Percentiles rank a stretch among this genome's conserved stretches.
Evolutionary conservation across 495 filamentous ascomycete genomes (phyloP).

Genomic region (Penicillium arizonense): DNA sequence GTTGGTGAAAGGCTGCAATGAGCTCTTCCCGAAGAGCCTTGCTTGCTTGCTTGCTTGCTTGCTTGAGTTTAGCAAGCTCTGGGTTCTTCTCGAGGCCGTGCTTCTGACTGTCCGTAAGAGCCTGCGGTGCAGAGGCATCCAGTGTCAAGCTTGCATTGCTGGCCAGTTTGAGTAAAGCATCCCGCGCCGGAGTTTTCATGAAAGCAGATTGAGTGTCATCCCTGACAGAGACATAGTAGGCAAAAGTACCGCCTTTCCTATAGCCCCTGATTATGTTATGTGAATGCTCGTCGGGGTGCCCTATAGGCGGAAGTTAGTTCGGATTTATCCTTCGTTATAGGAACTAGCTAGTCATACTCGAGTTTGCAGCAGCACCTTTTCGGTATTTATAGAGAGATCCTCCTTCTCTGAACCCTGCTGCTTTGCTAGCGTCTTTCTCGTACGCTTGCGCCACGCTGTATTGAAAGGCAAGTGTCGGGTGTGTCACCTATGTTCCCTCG

Average conservation of each 20-base stretch:
- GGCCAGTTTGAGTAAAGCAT: slow-evolving; percentile 18
- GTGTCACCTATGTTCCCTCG: slow-evolving; percentile 6
- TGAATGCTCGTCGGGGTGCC: slow-evolving; percentile 22
- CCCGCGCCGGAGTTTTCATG: slow-evolving; percentile 21
- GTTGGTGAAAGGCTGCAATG: slow-evolving; percentile 9
- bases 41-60: slow-evolving; percentile 7
- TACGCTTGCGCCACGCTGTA: slow-evolving; percentile 11
- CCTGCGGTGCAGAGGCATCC: slow-evolving; percentile 18
- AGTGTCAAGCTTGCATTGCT: slow-evolving; percentile 12
- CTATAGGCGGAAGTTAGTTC: slow-evolving; percentile 14
- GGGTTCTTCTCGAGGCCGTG: slow-evolving; percentile 9
- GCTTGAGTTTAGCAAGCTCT: slow-evolving; percentile 1
- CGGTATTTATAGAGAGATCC: slow-evolving; percentile 25
- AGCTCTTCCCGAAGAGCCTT: slow-evolving; percentile 5
- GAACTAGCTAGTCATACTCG: slow-evolving; percentile 6
- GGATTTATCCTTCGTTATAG: not conserved
- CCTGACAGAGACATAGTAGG: slow-evolving; percentile 18
- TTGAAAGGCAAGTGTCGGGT: slow-evolving; percentile 6
- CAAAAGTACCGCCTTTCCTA: slow-evolving; percentile 13
- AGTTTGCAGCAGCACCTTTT: slow-evolving; percentile 19
- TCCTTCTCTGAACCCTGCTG: slow-evolving; percentile 12
- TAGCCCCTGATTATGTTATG: slow-evolving; percentile 24
- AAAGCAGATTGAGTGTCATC: slow-evolving; percentile 25
- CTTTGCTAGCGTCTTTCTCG: slow-evolving; percentile 8
- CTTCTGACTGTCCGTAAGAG: slow-evolving; percentile 8